These are phyloP conservation scores for Pseudopyrenochaeta lycopersici DNA, from an alignment of 2,329 filamentous ascomycete species.

Conservation along the genomic window DNA sequence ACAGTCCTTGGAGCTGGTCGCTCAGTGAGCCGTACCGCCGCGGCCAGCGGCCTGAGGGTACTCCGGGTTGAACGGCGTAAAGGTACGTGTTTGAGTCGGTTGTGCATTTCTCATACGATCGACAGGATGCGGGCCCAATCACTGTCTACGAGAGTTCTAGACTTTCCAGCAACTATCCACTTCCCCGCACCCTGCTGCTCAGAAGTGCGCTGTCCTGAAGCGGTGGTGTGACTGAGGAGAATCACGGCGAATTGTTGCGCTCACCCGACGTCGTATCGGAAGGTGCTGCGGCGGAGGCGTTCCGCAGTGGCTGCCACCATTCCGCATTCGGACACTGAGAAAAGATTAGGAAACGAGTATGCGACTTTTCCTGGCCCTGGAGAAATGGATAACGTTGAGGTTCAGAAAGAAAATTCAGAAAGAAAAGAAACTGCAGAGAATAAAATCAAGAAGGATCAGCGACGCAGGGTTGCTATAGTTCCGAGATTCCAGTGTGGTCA, in stretches of 20 bases:
- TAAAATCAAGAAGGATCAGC: background rate
- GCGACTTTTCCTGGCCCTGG: background rate
- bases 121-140: constrained; percentile 9
- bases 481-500: no score
- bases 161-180: constrained; percentile 10
- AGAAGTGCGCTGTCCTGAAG: constrained; percentile 10
- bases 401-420: background rate
- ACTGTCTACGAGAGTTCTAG: background rate
- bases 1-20: background rate
- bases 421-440: background rate
- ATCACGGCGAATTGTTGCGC: constrained; percentile 24
- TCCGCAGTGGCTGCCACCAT: constrained; percentile 22
- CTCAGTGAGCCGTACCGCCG: background rate
- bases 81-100: background rate
- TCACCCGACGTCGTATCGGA: constrained; percentile 37
- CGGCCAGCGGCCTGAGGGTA: constrained; percentile 6
- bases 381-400: background rate
- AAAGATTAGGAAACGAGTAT: background rate
- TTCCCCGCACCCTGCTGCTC: constrained; percentile 16
- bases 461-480: no score
- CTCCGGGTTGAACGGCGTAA: constrained; percentile 1
- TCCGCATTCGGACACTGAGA: constrained; percentile 15
- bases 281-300: constrained; percentile 18
- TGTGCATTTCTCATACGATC: constrained; percentile 4
- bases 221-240: constrained; percentile 27